Evolutionary conservation across 1,139 yeast genomes (phyloP).

Genomic region (Ogataea hybrid): DNA sequence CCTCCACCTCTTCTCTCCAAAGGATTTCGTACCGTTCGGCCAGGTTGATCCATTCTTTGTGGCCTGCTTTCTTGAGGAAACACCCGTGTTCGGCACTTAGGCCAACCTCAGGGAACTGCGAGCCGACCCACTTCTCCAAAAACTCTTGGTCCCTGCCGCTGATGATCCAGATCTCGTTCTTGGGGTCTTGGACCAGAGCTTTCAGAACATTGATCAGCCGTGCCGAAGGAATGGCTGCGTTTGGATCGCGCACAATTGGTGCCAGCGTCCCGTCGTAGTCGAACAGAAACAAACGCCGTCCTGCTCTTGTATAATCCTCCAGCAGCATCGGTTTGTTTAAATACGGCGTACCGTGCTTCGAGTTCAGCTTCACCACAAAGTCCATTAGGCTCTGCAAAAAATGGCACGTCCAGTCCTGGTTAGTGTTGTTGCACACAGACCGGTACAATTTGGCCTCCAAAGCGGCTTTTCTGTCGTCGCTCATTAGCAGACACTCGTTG

Average conservation of each 20-base stretch:
- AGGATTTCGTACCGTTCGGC: slow-evolving; percentile 86
- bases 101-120: slow-evolving; percentile 59
- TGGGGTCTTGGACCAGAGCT: slow-evolving; percentile 67
- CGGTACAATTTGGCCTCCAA: slow-evolving; percentile 56
- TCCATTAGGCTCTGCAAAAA: slow-evolving; percentile 54
- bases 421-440: slow-evolving; percentile 67
- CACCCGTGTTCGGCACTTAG: slow-evolving; percentile 98
- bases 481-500: slow-evolving; percentile 59
- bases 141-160: slow-evolving; percentile 94
- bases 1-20: slow-evolving; percentile 84
- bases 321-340: slow-evolving; percentile 70
- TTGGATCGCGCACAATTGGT: slow-evolving; percentile 94
- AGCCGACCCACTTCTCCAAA: slow-evolving; percentile 85
- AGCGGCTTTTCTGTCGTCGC: slow-evolving; percentile 39
- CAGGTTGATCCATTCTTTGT: slow-evolving; percentile 73
- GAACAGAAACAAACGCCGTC: slow-evolving; percentile 76
- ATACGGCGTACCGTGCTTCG: slow-evolving; percentile 73
- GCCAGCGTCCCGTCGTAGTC: slow-evolving; percentile 98
- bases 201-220: slow-evolving; percentile 61
- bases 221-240: slow-evolving; percentile 95
- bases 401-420: slow-evolving; percentile 76
- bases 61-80: slow-evolving; percentile 72
- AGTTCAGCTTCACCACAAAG: slow-evolving; percentile 33
- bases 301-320: slow-evolving; percentile 56
- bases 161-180: slow-evolving; percentile 90